These are phyloP conservation scores for Cinnamomum chago DNA, from an alignment of 164 flowering plant genomes.

Conservation along the genomic window DNA sequence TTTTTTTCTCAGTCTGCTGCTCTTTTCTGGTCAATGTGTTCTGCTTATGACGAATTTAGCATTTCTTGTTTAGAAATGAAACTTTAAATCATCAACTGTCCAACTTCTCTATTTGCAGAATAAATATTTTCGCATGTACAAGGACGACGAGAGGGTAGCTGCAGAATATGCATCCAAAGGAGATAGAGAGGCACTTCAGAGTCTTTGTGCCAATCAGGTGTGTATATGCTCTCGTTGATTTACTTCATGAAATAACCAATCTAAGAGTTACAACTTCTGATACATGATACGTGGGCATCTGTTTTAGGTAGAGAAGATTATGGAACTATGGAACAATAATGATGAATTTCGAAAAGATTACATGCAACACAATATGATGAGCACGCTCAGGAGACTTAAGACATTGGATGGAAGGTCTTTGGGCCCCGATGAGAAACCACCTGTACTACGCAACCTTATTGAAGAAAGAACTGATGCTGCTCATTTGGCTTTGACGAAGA, in stretches of 20 bases:
- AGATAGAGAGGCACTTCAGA: conserved; percentile 51
- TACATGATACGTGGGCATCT: neutral
- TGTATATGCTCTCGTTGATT: neutral
- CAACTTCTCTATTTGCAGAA: conserved; percentile 41
- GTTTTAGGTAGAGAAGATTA: conserved; percentile 56
- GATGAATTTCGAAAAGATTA: conserved; percentile 72
- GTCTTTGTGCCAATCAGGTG: conserved; percentile 59
- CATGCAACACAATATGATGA: conserved; percentile 48
- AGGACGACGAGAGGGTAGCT: conserved; percentile 45
- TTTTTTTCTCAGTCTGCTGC: neutral
- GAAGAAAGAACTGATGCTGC: conserved; percentile 25
- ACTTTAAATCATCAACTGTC: neutral
- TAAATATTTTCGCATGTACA: conserved; percentile 51
- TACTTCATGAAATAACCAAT: neutral
- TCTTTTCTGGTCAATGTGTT: neutral
- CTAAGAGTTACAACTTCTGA: neutral
- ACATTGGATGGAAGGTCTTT: conserved; percentile 82
- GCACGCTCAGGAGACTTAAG: conserved; percentile 66
- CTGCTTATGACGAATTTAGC: too few relatives aligned
- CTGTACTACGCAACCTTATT: conserved; percentile 22
- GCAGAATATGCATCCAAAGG: conserved; percentile 34
- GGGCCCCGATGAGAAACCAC: conserved; percentile 73
- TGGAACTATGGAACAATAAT: conserved; percentile 66
- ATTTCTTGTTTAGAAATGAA: neutral
- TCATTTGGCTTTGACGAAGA: conserved; percentile 13